Percentiles rank a stretch among this genome's conserved stretches.
Conservation (phyloP, 129 eudicot species). For the Smallanthus sonchifolius region DNA sequence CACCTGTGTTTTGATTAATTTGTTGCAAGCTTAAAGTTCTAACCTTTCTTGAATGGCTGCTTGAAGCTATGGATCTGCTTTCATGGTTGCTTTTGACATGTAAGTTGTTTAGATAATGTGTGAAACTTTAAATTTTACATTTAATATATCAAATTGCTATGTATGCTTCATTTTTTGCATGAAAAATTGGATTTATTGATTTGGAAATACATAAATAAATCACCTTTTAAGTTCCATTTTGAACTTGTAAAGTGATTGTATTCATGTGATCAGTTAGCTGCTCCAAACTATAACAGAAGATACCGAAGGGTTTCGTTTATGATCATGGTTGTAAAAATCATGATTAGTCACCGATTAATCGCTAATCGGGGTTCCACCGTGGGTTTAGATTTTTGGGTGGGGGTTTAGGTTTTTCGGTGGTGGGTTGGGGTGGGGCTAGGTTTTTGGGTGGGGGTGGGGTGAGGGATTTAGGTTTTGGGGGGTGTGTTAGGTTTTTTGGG, state of each 20-base stretch:
- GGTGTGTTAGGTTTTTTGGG: too few species aligned
- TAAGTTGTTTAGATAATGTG: conserved; percentile 13
- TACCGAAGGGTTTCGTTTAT: too few species aligned
- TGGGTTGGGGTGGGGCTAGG: too few species aligned
- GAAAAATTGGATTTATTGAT: neutral
- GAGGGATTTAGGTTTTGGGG: too few species aligned
- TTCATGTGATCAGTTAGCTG: too few species aligned
- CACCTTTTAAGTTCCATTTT: neutral
- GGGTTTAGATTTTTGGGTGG: too few species aligned
- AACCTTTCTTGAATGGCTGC: conserved; percentile 6
- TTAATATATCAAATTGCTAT: neutral
- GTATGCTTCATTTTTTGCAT: neutral
- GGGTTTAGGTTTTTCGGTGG: too few species aligned
- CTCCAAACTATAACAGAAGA: too few species aligned
- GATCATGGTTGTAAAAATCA: too few species aligned
- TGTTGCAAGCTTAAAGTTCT: neutral
- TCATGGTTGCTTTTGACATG: neutral
- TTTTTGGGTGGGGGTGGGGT: too few species aligned
- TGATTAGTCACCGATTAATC: too few species aligned
- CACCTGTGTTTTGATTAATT: neutral
- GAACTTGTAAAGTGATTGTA: neutral
- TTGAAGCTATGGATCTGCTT: conserved; percentile 12
- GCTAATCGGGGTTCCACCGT: too few species aligned
- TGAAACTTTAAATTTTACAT: neutral
- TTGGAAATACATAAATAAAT: neutral